phyloP scores from a whole-genome alignment of 495 filamentous ascomycete species.

The Aspergillus indologenus region DNA sequence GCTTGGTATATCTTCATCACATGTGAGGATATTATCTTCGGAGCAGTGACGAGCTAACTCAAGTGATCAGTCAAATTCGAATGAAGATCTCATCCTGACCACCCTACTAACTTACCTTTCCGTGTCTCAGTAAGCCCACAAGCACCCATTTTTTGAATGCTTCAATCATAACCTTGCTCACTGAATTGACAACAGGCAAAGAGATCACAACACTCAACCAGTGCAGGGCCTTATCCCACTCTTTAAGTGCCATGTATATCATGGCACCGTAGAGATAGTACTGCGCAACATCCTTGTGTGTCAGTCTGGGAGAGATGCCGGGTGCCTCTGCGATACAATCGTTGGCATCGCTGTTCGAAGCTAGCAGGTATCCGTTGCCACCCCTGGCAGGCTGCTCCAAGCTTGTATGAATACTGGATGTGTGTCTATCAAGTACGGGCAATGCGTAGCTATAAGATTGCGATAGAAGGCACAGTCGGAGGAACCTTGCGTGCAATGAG shows the following conservation, averaged over 20 bases:
- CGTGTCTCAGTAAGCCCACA: conserved; percentile 67
- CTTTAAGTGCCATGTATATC: conserved; percentile 68
- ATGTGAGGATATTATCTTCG: conserved; percentile 42
- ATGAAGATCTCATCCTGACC: conserved; percentile 1
- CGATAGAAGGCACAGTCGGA: conserved; percentile 56
- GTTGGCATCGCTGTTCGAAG: conserved; percentile 31
- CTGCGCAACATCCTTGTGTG: conserved; percentile 58
- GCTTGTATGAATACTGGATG: conserved; percentile 61
- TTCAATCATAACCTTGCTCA: conserved; percentile 78
- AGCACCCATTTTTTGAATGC: conserved; percentile 93
- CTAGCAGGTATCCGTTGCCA: conserved; percentile 20
- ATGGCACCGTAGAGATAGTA: conserved; percentile 79
- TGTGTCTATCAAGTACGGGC: conserved; percentile 65
- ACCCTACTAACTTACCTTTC: conserved; percentile 52
- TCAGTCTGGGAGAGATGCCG: conserved; percentile 57
- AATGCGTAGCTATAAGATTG: conserved; percentile 53
- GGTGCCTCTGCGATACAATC: conserved; percentile 50
- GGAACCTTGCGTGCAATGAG: conserved; percentile 58
- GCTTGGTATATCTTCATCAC: conserved; percentile 56
- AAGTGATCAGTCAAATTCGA: conserved; percentile 19
- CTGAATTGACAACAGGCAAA: conserved; percentile 54
- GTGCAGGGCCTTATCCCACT: conserved; percentile 69
- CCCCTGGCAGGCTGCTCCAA: conserved; percentile 26
- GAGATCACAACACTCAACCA: conserved; percentile 68
- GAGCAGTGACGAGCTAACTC: conserved; percentile 34